Evolutionary conservation across 1,139 yeast genomes (phyloP).

Genomic region (Pichia sp.): DNA sequence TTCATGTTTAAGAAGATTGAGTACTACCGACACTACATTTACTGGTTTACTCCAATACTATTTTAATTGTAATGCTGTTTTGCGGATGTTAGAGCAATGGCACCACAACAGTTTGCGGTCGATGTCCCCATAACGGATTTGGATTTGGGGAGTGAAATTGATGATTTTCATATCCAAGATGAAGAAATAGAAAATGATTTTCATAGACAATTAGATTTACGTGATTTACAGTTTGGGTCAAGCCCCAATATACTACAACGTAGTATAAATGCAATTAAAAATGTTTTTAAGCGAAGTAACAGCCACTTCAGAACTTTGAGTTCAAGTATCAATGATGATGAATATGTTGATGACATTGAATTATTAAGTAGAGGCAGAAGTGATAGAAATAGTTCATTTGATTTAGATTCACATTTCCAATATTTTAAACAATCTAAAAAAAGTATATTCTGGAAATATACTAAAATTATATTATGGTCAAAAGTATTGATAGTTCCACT

Average conservation of each 20-base stretch:
- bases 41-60: no score
- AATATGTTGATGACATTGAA: conserved; percentile 11
- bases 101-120: conserved; percentile 27
- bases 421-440: not conserved
- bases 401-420: conserved; percentile 1
- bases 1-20: no score
- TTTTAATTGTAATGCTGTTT: not conserved
- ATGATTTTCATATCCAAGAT: conserved; percentile 30
- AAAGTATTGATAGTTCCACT: not conserved
- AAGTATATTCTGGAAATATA: not conserved
- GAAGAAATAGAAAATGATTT: conserved; percentile 26
- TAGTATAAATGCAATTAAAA: not conserved
- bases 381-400: not conserved
- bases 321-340: conserved; percentile 9
- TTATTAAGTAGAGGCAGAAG: not conserved
- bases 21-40: no score
- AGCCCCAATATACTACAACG: conserved; percentile 4
- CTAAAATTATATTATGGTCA: not conserved
- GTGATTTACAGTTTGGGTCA: conserved; percentile 14
- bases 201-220: conserved; percentile 18
- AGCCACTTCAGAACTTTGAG: not conserved
- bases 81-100: not conserved
- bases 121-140: conserved; percentile 56
- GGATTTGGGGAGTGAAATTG: conserved; percentile 42
- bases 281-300: conserved; percentile 9